A percentile compares a stretch with the other conserved stretches of the same genome.
These are phyloP conservation scores for Penicillium sp. DNA, from an alignment of 2,329 filamentous ascomycete species.

Conservation along the genomic window DNA sequence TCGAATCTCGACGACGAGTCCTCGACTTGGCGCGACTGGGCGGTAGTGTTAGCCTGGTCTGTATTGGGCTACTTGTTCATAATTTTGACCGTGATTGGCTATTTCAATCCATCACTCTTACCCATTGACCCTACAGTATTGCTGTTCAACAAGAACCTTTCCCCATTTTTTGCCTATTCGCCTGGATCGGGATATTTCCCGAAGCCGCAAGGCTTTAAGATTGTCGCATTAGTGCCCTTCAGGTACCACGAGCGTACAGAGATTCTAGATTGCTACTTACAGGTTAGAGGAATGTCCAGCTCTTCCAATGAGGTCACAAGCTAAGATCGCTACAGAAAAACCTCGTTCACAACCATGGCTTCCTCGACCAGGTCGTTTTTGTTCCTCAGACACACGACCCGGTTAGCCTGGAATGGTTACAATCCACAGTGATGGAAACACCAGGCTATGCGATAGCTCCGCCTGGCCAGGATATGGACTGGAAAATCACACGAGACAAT, in stretches of 20 bases:
- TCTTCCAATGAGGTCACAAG: background rate
- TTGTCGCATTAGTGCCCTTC: conserved; percentile 44
- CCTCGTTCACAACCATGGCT: conserved; percentile 39
- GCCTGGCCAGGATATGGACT: conserved; percentile 10
- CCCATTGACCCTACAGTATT: conserved; percentile 19
- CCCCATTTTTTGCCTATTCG: conserved; percentile 35
- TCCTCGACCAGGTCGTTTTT: conserved; percentile 46
- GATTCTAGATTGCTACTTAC: conserved; percentile 45
- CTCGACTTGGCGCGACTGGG: conserved; percentile 23
- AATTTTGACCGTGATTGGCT: conserved; percentile 21
- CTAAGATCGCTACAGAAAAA: conserved; percentile 32
- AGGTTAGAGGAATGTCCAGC: conserved; percentile 23
- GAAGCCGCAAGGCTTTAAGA: conserved; percentile 38
- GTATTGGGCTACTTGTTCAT: conserved; percentile 24
- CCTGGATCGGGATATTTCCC: conserved; percentile 23
- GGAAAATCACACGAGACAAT: conserved; percentile 21
- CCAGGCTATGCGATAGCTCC: conserved; percentile 29
- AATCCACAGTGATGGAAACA: conserved; percentile 29
- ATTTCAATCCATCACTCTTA: conserved; percentile 20
- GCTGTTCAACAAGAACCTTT: conserved; percentile 22
- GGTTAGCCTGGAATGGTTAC: conserved; percentile 39
- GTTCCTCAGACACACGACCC: conserved; percentile 40
- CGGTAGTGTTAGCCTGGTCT: conserved; percentile 21
- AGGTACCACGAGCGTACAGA: conserved; percentile 32
- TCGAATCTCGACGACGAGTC: conserved; percentile 10